Percentiles rank a stretch among this genome's conserved stretches.
Evolutionary conservation across 2,329 filamentous ascomycete genomes (phyloP).

Genomic region (Beauveria bassiana): DNA sequence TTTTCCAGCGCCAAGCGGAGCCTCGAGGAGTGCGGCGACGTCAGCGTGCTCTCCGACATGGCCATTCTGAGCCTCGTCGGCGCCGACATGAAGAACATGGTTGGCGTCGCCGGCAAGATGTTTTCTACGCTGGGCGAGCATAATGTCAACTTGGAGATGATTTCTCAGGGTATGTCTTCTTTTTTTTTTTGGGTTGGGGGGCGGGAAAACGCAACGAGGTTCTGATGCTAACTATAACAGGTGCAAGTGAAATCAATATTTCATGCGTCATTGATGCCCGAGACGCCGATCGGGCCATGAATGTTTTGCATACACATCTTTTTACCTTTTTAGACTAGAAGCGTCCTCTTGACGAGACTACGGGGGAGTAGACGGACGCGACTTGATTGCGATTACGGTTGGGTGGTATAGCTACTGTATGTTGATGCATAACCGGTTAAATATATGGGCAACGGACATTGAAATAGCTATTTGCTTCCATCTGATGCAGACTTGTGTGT

Average conservation of each 20-base stretch:
- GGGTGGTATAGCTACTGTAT: not conserved
- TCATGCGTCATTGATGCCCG: constrained; percentile 91
- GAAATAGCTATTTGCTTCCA: not conserved
- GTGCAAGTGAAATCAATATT: constrained; percentile 98
- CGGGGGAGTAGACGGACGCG: not conserved
- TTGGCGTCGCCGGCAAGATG: constrained; percentile 87
- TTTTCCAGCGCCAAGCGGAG: constrained; percentile 64
- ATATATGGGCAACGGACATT: not conserved
- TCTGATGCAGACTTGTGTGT: not conserved
- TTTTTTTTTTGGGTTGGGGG: not conserved
- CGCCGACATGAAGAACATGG: constrained; percentile 96
- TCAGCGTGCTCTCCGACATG: constrained; percentile 87
- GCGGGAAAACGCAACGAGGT: not conserved
- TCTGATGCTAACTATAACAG: constrained; percentile 36
- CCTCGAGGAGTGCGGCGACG: constrained; percentile 73
- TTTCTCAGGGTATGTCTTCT: constrained; percentile 73
- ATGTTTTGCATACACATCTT: constrained; percentile 90
- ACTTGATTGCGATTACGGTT: not conserved
- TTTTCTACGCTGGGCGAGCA: constrained; percentile 91
- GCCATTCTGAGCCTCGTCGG: constrained; percentile 92
- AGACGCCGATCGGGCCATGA: constrained; percentile 88
- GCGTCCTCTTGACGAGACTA: not conserved
- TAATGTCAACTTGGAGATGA: constrained; percentile 98
- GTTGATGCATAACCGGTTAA: not conserved
- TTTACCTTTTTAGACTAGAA: constrained; percentile 83